Base-by-base conservation (phyloP, 2,329 filamentous ascomycete species). In the Plenodomus lindquistii region DNA sequence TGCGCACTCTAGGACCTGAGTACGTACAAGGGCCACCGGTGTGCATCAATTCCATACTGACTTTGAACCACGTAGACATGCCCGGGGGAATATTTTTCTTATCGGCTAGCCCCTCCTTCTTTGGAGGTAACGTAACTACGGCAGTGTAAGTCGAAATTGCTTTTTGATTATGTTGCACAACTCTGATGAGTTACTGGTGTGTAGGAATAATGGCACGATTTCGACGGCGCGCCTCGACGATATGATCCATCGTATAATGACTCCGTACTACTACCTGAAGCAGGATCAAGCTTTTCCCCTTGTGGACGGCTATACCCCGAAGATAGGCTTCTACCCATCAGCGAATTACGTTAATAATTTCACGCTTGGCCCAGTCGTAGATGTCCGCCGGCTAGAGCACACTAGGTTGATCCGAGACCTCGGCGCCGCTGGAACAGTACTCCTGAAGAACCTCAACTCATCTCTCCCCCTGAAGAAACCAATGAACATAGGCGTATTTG, bases 11-110 rank as follows among this genome's bases (percentile, higher is more conserved):
- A 80, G 55, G 84, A 84, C 0, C 75, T 87, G 47, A 24, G 22
- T 84, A 86, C 55, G 85, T 24, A 88, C 65, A 75, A 81, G 15
- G 88, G 88, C 46, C 74, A n/a, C n/a, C n/a, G n/a, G n/a, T n/a
- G n/a, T 54, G 73, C 66, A 0, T 77, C 40, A 62, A 77, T 8
- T n/a, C n/a, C n/a, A n/a, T n/a, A n/a, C n/a, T n/a, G n/a, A n/a
- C n/a, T n/a, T n/a, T n/a, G 10, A 24, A 6, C 10, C 6, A 5
- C 22, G 22, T 10, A 24, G 22, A 78, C 67, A 74, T 73, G 70
- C 71, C 71, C 6, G 71, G 69, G 2, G 63, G 61, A 4, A 63
- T 70, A 27, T 18, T 17, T 3, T 68, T 69, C 46, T 20, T 44
- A 0, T 16, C 8, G 1, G 47, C 37, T 1, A 36, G 46, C 0